Evolutionary conservation across 768 basidiomycete species (phyloP).

Genomic region (Termitomyces sp.): DNA sequence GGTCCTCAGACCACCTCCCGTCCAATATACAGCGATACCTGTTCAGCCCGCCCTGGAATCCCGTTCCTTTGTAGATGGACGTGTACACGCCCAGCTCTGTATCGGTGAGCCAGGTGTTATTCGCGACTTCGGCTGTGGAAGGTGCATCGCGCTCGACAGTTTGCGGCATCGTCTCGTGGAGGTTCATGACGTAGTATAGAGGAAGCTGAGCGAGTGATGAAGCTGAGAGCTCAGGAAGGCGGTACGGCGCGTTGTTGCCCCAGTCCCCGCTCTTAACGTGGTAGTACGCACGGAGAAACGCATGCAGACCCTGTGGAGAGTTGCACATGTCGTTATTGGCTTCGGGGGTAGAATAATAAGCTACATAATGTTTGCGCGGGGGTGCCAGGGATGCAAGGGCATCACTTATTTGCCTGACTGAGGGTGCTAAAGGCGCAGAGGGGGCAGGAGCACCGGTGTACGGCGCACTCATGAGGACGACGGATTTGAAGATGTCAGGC

Average conservation of each 20-base stretch:
- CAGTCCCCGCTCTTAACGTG: conserved; percentile 60
- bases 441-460: conserved; percentile 45
- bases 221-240: conserved; percentile 33
- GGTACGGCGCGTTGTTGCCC: conserved; percentile 38
- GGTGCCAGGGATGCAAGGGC: conserved; percentile 41
- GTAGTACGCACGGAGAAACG: conserved; percentile 53
- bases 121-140: conserved; percentile 25
- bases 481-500: conserved; percentile 53
- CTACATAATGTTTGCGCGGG: conserved; percentile 57
- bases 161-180: conserved; percentile 52
- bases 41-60: conserved; percentile 67
- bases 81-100: conserved; percentile 50
- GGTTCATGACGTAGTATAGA: conserved; percentile 62
- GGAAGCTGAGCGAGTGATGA: conserved; percentile 43
- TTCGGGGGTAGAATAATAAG: conserved; percentile 45
- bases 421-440: not conserved
- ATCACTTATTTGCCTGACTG: conserved; percentile 15
- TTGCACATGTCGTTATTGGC: conserved; percentile 47
- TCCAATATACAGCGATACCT: conserved; percentile 47
- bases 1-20: conserved; percentile 34
- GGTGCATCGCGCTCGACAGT: conserved; percentile 37
- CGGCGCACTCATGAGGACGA: conserved; percentile 62
- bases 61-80: conserved; percentile 41
- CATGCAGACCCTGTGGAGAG: conserved; percentile 42
- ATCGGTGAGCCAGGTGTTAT: conserved; percentile 46